These are phyloP conservation scores for Chrysanthemum makinoi DNA, from an alignment of 129 eudicot genomes.

Conservation along the genomic window DNA sequence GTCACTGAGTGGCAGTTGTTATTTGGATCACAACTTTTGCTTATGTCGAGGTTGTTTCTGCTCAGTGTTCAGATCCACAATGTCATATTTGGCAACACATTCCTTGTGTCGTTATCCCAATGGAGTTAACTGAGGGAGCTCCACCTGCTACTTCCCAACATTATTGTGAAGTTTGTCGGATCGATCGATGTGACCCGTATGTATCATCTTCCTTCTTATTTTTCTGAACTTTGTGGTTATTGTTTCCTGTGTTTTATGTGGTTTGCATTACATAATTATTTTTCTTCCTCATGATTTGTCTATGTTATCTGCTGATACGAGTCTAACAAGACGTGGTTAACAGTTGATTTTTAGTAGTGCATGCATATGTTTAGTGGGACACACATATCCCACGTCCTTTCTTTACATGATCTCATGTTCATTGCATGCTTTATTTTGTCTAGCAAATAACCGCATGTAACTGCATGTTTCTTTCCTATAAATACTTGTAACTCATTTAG, in stretches of 20 bases:
- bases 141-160: conserved; percentile 38
- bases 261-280: too few species aligned
- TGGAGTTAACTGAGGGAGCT: conserved; percentile 38
- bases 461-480: too few species aligned
- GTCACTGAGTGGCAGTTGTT: background rate
- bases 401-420: too few species aligned
- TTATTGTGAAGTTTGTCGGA: conserved; percentile 57
- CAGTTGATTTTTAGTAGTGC: too few species aligned
- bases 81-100: conserved; percentile 52
- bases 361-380: too few species aligned
- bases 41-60: background rate
- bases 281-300: too few species aligned
- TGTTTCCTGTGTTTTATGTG: background rate
- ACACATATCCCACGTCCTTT: too few species aligned
- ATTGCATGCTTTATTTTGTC: too few species aligned
- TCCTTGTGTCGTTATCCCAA: conserved; percentile 47
- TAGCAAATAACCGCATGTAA: too few species aligned
- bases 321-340: too few species aligned
- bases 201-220: background rate
- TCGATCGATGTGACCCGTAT: conserved; percentile 60
- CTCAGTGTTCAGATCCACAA: conserved; percentile 53
- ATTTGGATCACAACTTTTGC: conserved; percentile 12
- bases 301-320: too few species aligned
- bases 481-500: too few species aligned
- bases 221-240: background rate